Evolutionary conservation across 2,329 filamentous ascomycete genomes (phyloP), one percentile per base, ranked within the genome.

Genomic region (Chaetomiaceae sp.): DNA sequence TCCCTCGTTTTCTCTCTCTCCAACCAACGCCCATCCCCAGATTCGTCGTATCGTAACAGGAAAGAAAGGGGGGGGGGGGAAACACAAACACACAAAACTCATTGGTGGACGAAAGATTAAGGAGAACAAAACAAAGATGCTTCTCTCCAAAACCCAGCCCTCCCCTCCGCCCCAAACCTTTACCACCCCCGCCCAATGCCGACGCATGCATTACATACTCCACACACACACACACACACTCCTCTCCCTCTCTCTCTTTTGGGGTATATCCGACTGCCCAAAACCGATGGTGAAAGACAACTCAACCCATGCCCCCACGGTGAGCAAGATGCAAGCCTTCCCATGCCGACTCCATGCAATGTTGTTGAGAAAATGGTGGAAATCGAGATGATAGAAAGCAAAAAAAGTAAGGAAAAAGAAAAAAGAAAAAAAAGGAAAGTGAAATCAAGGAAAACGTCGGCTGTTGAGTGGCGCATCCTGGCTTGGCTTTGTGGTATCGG

Each of bases 261-360:
- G 30, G 51, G 51, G 51, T 54, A 54, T 54, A 48, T 48, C 44
- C 50, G 44, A 37, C 38, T 21, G 31, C 49, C 44, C 43, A 43
- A 33, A 47, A 41, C 33, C 38, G 38, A 43, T 39, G 38, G 44
- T 47, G 49, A 35, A 47, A 38, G 37, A 43, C 38, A 44, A 44
- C 41, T 50, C 48, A 50, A 39, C 44, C 43, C 39, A 35, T 42
- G 35, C 50, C 21, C 34, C 44, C 33, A 25, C 45, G 14, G 39
- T 44, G 45, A 53, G 47, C 39, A 48, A 40, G 21, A 50, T 50
- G 50, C 42, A 50, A 47, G 40, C 44, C 48, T 48, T 47, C 30
- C 51, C 51, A 50, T 48, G 43, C 47, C 44, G 51, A 38, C 46
- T 42, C 47, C 43, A 50, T 51, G 48, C 44, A 55, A 54, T 48